Conservation (phyloP, 2,329 filamentous ascomycete genomes). For the Leptosphaerulina australis region DNA sequence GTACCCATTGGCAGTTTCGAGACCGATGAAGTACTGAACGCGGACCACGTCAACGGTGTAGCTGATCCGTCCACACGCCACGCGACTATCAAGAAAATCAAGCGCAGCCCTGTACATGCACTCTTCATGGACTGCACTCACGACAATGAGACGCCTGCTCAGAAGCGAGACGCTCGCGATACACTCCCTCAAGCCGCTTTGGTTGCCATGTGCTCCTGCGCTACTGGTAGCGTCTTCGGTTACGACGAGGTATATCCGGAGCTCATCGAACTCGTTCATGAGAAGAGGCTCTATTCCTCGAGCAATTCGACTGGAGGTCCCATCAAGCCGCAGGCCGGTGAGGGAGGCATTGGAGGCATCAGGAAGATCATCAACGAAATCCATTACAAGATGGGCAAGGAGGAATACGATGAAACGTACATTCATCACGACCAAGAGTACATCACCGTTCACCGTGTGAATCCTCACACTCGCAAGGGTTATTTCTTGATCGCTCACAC, state of each 20-base stretch:
- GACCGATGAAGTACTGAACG: conserved; percentile 79
- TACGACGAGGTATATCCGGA: conserved; percentile 97
- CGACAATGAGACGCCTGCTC: conserved; percentile 94
- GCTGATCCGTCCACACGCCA: conserved; percentile 31
- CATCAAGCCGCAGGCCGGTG: conserved; percentile 70
- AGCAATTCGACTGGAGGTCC: conserved; percentile 66
- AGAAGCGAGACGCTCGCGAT: conserved; percentile 92
- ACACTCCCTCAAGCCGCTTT: conserved; percentile 93
- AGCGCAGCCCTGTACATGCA: conserved; percentile 86
- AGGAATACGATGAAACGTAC: conserved; percentile 92
- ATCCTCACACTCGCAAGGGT: conserved; percentile 88
- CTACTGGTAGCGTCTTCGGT: conserved; percentile 94
- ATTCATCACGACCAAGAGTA: conserved; percentile 97
- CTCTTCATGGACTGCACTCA: conserved; percentile 99
- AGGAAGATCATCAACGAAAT: conserved; percentile 95
- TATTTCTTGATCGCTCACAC: conserved; percentile 97
- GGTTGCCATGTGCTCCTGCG: conserved; percentile 93
- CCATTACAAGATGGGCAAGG: conserved; percentile 92
- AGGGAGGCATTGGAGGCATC: conserved; percentile 84
- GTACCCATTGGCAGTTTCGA: conserved; percentile 97
- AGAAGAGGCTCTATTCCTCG: conserved; percentile 82
- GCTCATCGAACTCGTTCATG: conserved; percentile 89
- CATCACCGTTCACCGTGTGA: conserved; percentile 92
- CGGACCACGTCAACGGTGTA: conserved; percentile 53
- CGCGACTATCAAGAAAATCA: conserved; percentile 79